phyloP scores from a whole-genome alignment of 2,329 filamentous ascomycete genomes.

The Cladosporium sp. region DNA sequence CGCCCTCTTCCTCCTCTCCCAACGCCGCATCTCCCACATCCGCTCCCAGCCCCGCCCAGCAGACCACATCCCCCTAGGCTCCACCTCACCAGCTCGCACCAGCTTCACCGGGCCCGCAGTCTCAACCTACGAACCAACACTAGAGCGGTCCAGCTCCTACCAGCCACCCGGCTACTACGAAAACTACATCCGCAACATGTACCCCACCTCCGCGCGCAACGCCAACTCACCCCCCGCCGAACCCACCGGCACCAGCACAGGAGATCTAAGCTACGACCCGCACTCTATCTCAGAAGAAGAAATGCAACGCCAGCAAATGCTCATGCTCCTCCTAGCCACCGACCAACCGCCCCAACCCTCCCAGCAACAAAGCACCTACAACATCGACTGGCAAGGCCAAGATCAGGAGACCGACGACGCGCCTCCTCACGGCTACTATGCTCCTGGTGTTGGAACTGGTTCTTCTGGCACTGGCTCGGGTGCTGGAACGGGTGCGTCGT shows the following conservation, averaged over 20 bases:
- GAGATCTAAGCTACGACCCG: constrained; percentile 27
- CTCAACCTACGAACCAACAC: constrained; percentile 8
- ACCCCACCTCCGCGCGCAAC: constrained; percentile 30
- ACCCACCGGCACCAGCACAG: no score
- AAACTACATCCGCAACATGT: constrained; percentile 45
- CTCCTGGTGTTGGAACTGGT: constrained; percentile 14
- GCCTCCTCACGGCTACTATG: constrained; percentile 23
- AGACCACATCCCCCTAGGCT: not conserved
- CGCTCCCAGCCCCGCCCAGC: constrained; percentile 7
- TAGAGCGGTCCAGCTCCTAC: constrained; percentile 15
- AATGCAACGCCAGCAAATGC: constrained; percentile 47
- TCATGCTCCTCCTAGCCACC: constrained; percentile 38
- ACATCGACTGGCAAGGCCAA: constrained; percentile 17
- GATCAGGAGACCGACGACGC: constrained; percentile 2
- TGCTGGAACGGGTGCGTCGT: constrained; percentile 15
- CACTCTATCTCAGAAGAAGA: constrained; percentile 43
- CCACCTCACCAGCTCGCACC: not conserved
- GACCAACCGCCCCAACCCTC: constrained; percentile 28
- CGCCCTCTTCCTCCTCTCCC: constrained; percentile 33
- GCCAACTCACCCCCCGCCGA: constrained; percentile 14
- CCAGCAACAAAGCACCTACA: constrained; percentile 19
- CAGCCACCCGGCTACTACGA: constrained; percentile 38
- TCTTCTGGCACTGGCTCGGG: constrained; percentile 14
- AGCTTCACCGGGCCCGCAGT: constrained; percentile 10
- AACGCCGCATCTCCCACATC: constrained; percentile 11